These are phyloP conservation scores for Aurantiochytrium sp. DNA, from an alignment of 108 stramenopile genomes.

Conservation along the genomic window DNA sequence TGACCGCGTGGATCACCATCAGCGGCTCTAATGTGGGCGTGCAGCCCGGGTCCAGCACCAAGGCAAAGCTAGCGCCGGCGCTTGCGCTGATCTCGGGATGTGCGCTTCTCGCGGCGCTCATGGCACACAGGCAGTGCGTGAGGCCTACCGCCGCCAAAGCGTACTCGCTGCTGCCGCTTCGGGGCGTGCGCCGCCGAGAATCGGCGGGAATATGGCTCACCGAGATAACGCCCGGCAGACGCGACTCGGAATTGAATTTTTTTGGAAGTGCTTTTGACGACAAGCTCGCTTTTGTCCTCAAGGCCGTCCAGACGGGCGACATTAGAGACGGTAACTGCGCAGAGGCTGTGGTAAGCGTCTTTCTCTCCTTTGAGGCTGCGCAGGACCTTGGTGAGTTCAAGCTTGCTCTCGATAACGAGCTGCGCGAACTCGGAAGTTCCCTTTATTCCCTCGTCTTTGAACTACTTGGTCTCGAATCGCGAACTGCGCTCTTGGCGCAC, in stretches of 20 bases:
- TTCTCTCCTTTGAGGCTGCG: neutral
- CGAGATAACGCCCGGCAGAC: neutral
- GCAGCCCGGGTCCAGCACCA: no score
- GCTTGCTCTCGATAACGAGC: neutral
- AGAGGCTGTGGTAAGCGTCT: neutral
- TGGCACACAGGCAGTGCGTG: neutral
- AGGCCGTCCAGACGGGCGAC: neutral
- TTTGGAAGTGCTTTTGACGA: neutral
- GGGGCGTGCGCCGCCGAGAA: neutral
- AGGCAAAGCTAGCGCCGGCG: no score
- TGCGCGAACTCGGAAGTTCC: neutral
- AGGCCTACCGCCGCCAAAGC: neutral
- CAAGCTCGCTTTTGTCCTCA: neutral
- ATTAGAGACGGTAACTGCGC: neutral
- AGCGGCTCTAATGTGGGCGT: no score
- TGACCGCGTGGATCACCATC: no score
- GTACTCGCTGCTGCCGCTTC: neutral
- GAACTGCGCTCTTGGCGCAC: neutral
- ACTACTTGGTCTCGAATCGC: neutral
- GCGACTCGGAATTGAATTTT: neutral
- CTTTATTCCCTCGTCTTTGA: neutral
- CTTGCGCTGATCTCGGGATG: neutral
- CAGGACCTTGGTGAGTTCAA: neutral
- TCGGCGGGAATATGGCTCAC: neutral
- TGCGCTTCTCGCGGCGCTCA: neutral